Evolutionary conservation across 805 yeast species (phyloP).

Genomic region (Sugiyamaella valdiviana): DNA sequence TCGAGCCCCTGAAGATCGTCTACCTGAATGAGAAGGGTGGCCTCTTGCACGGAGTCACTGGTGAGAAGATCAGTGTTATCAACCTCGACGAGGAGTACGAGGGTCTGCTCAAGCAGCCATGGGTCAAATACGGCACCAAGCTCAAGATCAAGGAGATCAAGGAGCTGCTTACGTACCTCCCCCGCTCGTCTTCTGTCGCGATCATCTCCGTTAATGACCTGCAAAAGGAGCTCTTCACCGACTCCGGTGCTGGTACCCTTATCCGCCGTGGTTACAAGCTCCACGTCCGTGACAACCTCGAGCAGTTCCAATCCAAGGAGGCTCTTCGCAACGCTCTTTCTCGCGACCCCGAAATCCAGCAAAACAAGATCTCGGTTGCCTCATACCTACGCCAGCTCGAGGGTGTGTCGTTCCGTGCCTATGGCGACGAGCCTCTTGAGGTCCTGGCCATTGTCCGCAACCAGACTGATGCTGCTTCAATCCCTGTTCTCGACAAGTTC

Average conservation of each 20-base stretch:
- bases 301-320: constrained; percentile 56
- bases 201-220: constrained; percentile 91
- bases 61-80: constrained; percentile 82
- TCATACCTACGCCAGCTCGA: constrained; percentile 72
- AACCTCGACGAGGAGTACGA: constrained; percentile 96
- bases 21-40: constrained; percentile 98
- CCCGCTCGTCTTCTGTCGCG: constrained; percentile 96
- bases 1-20: constrained; percentile 95
- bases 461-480: constrained; percentile 35
- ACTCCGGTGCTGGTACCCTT: constrained; percentile 98
- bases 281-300: constrained; percentile 53
- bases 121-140: constrained; percentile 99
- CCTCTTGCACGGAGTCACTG: constrained; percentile 83
- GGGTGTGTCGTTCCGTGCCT: constrained; percentile 56
- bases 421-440: constrained; percentile 94
- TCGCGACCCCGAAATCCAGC: constrained; percentile 66
- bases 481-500: constrained; percentile 79
- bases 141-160: constrained; percentile 94
- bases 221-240: constrained; percentile 96
- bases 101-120: constrained; percentile 78
- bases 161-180: constrained; percentile 87
- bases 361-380: constrained; percentile 71
- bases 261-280: constrained; percentile 95
- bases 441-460: constrained; percentile 80
- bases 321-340: constrained; percentile 67